These are phyloP conservation scores for Candida glucosophila DNA, from an alignment of 1,139 yeast genomes.

Conservation along the genomic window DNA sequence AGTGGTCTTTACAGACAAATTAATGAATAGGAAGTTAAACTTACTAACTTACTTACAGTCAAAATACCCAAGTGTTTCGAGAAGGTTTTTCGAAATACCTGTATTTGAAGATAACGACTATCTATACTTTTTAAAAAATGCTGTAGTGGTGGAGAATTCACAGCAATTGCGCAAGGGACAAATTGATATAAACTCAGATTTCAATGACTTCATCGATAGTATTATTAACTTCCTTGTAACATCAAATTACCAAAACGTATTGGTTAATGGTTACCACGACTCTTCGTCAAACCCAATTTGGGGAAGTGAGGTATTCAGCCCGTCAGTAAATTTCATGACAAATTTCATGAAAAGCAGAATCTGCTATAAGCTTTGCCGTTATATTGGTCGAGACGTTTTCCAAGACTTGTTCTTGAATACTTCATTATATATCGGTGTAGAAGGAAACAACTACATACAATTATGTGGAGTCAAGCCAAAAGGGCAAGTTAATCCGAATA, in stretches of 20 bases:
- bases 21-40: too few species aligned
- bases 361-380: slow-evolving; percentile 26
- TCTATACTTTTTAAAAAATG: too few species aligned
- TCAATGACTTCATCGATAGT: slow-evolving; percentile 19
- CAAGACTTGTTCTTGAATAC: slow-evolving; percentile 20
- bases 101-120: too few species aligned
- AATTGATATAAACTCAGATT: too few species aligned
- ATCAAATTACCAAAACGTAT: slow-evolving; percentile 12
- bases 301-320: slow-evolving; percentile 11
- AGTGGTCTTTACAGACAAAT: too few species aligned
- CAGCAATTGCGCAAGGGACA: too few species aligned
- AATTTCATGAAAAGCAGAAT: slow-evolving; percentile 21
- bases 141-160: too few species aligned
- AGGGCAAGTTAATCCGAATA: slow-evolving; percentile 5
- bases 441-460: slow-evolving; percentile 13
- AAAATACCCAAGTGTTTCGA: too few species aligned
- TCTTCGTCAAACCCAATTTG: slow-evolving; percentile 8
- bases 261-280: slow-evolving; percentile 19
- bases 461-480: slow-evolving; percentile 25
- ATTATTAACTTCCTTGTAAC: slow-evolving; percentile 12
- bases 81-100: too few species aligned
- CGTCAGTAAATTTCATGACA: slow-evolving; percentile 16
- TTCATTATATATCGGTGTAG: slow-evolving; percentile 13
- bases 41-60: too few species aligned
- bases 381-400: slow-evolving; percentile 25